Base-by-base conservation (phyloP, 208 protist genomes). In the Crithidia thermophila region DNA sequence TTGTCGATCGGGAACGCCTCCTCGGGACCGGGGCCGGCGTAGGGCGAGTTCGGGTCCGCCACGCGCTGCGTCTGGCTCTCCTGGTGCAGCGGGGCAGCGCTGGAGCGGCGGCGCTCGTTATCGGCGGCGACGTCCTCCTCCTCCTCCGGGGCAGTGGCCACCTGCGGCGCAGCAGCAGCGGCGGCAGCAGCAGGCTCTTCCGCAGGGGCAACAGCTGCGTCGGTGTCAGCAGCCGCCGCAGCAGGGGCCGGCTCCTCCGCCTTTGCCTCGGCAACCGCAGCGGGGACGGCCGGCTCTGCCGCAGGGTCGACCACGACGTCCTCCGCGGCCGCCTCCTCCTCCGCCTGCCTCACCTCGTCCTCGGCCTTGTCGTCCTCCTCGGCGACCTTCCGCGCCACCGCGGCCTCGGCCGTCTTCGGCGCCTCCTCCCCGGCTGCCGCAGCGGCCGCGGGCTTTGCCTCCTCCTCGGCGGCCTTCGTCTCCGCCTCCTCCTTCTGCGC, bases 1-100 rank as follows among this genome's bases (percentile, higher is more conserved):
- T 69, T 53, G 31, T 86, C 72, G 40, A 75, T 67, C 10, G 58
- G 49, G 50, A 88, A 85, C 45, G 72, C 73, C 51, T 20, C 47
- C 8, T 74, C 52, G 1, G 83, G 80, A 20, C 82, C 82, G 37
- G 66, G 71, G 27, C 81, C 80, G 8, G 20, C 36, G 60, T 78
- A 77, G 18, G 43, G 43, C 28, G 51, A 61, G 36, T 53, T 53
- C 6, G 28, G 30, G 31, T 68, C 40, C 53, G 42, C 49, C 57
- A 65, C 28, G 3, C 47, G 45, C 27, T 67, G 74, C 36, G 36
- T 58, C 46, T 72, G 66, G 9, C 37, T 63, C 46, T 36, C 25
- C 40, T 73, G 55, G 37, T 67, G 62, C 34, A 66, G 59, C 20
- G 37, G 31, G 2, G 16, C 10, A n/a, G 33, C 42, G 21, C 39